phyloP scores from a whole-genome alignment of 371 early-diverging fungal genomes.

The Mortierella sp. region DNA sequence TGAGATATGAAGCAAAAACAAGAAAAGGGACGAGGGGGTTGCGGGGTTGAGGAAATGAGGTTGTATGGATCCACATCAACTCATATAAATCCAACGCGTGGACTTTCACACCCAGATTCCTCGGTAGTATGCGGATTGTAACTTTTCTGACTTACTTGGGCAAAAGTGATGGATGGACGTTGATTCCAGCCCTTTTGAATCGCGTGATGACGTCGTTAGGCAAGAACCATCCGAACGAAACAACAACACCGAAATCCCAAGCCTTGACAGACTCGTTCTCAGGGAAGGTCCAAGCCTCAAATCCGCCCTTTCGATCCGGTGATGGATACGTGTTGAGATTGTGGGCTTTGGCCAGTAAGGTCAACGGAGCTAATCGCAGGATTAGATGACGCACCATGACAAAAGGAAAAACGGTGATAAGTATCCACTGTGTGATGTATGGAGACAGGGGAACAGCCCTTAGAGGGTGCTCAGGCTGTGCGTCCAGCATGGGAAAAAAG shows the following conservation, averaged over 20 bases:
- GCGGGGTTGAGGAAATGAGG: constrained; percentile 91
- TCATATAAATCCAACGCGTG: no score
- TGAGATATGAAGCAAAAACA: no score
- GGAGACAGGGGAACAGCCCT: no score
- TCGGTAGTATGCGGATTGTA: constrained; percentile 53
- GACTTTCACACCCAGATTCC: no score
- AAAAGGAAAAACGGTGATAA: no score
- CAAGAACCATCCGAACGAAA: constrained; percentile 93
- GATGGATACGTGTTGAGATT: constrained; percentile 50
- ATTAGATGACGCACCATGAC: background rate
- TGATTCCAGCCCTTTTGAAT: constrained; percentile 65
- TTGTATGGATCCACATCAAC: no score
- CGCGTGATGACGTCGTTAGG: constrained; percentile 74
- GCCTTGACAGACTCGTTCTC: constrained; percentile 18
- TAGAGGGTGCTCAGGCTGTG: background rate
- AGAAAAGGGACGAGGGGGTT: constrained; percentile 33
- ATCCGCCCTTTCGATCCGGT: constrained; percentile 42
- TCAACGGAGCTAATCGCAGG: constrained; percentile 58
- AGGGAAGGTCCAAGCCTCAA: constrained; percentile 51
- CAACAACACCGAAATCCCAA: constrained; percentile 91
- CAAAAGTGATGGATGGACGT: constrained; percentile 40
- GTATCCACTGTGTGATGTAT: no score
- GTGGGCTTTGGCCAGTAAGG: constrained; percentile 47
- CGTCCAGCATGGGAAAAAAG: background rate
- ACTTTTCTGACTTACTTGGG: constrained; percentile 41